phyloP scores from a whole-genome alignment of 805 yeast species.

The Cyberlindnera mrakii region DNA sequence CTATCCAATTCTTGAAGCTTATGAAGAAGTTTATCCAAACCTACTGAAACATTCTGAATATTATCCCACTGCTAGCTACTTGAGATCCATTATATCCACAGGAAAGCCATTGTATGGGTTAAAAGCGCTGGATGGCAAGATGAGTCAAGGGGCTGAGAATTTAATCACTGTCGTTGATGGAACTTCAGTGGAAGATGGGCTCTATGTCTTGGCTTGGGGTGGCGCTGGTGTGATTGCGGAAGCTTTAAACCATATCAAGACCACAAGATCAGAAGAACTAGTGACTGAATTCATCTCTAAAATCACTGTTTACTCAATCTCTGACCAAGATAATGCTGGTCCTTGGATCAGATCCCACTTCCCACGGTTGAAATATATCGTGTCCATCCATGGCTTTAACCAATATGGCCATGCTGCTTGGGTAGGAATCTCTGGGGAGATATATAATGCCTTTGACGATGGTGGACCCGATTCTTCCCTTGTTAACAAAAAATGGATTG shows the following conservation, averaged over 20 bases:
- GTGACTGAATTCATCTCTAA: conserved; percentile 14
- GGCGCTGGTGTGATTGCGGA: conserved; percentile 29
- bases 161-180: conserved; percentile 23
- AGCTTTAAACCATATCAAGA: conserved; percentile 21
- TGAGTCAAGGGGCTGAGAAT: conserved; percentile 22
- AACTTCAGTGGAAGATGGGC: conserved; percentile 9
- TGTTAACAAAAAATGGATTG: conserved; percentile 23
- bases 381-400: conserved; percentile 25
- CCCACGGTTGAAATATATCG: conserved; percentile 23
- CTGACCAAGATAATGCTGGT: conserved; percentile 30
- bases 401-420: conserved; percentile 25
- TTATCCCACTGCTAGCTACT: conserved; percentile 24
- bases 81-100: conserved; percentile 21
- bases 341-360: conserved; percentile 26
- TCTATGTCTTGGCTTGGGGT: conserved; percentile 27
- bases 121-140: conserved; percentile 13
- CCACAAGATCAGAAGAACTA: conserved; percentile 13
- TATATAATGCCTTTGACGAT: conserved; percentile 16
- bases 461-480: conserved; percentile 24
- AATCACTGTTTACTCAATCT: conserved; percentile 24
- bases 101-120: conserved; percentile 26
- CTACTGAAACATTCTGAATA: conserved; percentile 22
- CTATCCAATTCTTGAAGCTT: conserved; percentile 27
- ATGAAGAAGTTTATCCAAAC: conserved; percentile 22
- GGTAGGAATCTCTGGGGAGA: conserved; percentile 28